Base-by-base conservation (phyloP, 352 stramenopile species). In the Globisporangium ultimum region DNA sequence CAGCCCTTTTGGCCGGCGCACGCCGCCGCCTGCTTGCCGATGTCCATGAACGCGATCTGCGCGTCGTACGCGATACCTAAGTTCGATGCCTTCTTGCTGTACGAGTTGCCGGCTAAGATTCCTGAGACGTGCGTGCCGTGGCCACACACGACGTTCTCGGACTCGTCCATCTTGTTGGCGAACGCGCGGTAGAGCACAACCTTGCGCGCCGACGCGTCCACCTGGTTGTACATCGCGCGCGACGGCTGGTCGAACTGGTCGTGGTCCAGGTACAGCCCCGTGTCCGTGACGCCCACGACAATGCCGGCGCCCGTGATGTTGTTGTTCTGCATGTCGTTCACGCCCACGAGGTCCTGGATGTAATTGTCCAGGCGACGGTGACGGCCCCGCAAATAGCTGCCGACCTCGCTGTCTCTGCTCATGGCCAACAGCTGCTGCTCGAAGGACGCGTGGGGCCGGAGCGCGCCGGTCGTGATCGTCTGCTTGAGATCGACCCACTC, bases 41-140 rank as follows among this genome's bases (percentile, higher is more conserved):
- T 91, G 58, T 97, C 89, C 74, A 96, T 93, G 52, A 97, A 50
- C 3, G 68, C 18, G 40, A 60, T 70, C 64, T 91, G 84, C 10
- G 63, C 74, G 22, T 81, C 84, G 50, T 81, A 68, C 0, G 89
- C 89, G 48, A 94, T 89, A 11, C 88, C 89, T 9, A 93, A 56
- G 54, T 90, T 61, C 3, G 61, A 24, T 13, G 73, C 43, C 36
- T 75, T 67, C 10, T 72, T 72, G 38, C 76, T 93, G 34, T 72
- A 86, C 41, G 84, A 93, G 20, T 74, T 90, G 8, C 90, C 90
- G 11, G 78, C 82, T 1, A 93, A 52, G 8, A 95, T 84, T 0
- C 90, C 90, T 1, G 84, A 65, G 13, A 97, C 88, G 57, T 97
- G 90, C 3, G 90, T 97, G 5, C 90, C 90, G 60, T 97, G 90